A percentile compares a stretch with the other conserved stretches of the same genome.
phyloP scores from a whole-genome alignment of 1,139 yeast species.

The Taiozyma onychis region DNA sequence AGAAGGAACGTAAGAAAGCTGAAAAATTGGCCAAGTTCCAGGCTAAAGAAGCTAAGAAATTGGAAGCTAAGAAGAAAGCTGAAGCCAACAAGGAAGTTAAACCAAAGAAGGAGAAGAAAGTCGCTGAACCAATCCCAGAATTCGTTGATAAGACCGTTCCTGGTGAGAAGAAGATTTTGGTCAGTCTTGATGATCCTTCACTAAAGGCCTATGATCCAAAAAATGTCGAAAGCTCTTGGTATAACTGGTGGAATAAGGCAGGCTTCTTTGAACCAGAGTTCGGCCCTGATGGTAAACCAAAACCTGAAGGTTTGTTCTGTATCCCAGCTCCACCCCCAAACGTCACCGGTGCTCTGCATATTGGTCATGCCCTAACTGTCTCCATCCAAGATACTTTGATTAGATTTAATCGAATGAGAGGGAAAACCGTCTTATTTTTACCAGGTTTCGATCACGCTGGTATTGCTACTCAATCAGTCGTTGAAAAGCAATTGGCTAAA shows the following conservation, averaged over 20 bases:
- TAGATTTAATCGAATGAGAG: slow-evolving; percentile 95
- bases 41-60: slow-evolving; percentile 85
- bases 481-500: slow-evolving; percentile 84
- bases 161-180: slow-evolving; percentile 87
- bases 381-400: slow-evolving; percentile 91
- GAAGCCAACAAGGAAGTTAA: slow-evolving; percentile 36
- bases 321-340: slow-evolving; percentile 99
- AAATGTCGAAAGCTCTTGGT: slow-evolving; percentile 96
- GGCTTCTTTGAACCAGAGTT: slow-evolving; percentile 88
- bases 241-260: slow-evolving; percentile 92
- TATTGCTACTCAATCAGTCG: slow-evolving; percentile 97
- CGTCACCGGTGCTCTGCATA: slow-evolving; percentile 97
- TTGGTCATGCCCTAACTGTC: slow-evolving; percentile 96
- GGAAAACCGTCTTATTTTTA: slow-evolving; percentile 84
- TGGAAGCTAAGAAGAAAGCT: slow-evolving; percentile 33
- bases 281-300: slow-evolving; percentile 63
- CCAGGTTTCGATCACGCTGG: slow-evolving; percentile 99
- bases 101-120: slow-evolving; percentile 70
- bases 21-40: slow-evolving; percentile 92
- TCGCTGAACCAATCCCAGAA: slow-evolving; percentile 71
- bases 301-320: slow-evolving; percentile 79
- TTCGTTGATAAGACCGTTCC: slow-evolving; percentile 76
- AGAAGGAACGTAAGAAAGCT: slow-evolving; percentile 93
- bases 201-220: slow-evolving; percentile 91
- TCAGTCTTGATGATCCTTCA: slow-evolving; percentile 84